phyloP scores from a whole-genome alignment of 257 asterid species.

The Petrea volubilis region DNA sequence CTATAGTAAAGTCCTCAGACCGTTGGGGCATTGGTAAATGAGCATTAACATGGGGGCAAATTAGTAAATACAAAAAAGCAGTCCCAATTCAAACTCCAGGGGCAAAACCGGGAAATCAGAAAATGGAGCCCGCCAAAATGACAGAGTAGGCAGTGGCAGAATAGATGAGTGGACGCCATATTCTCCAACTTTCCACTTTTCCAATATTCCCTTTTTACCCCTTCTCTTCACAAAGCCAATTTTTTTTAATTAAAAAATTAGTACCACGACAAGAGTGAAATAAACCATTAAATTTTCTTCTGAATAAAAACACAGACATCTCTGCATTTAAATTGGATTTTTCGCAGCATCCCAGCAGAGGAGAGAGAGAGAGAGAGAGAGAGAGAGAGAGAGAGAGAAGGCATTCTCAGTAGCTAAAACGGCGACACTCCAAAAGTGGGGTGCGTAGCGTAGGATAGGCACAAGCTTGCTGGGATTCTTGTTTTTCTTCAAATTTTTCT shows the following conservation, averaged over 20 bases:
- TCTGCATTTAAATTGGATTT: constrained; percentile 42
- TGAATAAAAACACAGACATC: constrained; percentile 31
- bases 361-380: constrained; percentile 19
- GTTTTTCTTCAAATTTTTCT: neutral
- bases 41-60: constrained; percentile 23
- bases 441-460: constrained; percentile 31
- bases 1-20: constrained; percentile 1
- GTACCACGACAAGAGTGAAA: neutral
- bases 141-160: constrained; percentile 19
- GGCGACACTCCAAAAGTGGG: constrained; percentile 5
- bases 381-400: constrained; percentile 14
- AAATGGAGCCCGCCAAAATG: constrained; percentile 15
- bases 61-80: constrained; percentile 17
- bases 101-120: constrained; percentile 26
- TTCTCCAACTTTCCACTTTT: constrained; percentile 23
- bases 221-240: constrained; percentile 29
- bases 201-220: constrained; percentile 31
- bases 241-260: neutral
- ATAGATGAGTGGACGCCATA: constrained; percentile 30
- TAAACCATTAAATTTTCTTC: constrained; percentile 2
- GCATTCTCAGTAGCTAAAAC: constrained; percentile 23
- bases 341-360: constrained; percentile 25
- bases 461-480: neutral
- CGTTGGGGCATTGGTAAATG: constrained; percentile 25
- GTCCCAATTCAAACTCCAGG: constrained; percentile 21